These are phyloP conservation scores for Gynandropsis gynandra DNA, from an alignment of 345 rosid species.

Conservation along the genomic window DNA sequence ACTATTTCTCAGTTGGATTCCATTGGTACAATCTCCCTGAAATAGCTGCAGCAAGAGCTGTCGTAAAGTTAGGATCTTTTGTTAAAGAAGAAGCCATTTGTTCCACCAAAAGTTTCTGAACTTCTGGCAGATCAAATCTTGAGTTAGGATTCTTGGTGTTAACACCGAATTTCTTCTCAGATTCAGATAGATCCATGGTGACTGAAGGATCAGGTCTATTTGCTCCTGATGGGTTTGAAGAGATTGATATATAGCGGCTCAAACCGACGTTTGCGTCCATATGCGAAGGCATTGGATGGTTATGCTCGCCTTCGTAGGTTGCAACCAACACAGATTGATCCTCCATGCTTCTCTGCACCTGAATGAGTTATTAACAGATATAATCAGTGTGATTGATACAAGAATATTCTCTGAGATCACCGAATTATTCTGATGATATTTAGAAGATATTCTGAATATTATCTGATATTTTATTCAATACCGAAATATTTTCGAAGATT, in stretches of 20 bases:
- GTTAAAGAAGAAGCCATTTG: slow-evolving; percentile 95
- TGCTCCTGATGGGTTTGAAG: slow-evolving; percentile 40
- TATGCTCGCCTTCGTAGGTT: slow-evolving; percentile 97
- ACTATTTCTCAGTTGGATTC: slow-evolving; percentile 37
- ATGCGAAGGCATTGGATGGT: slow-evolving; percentile 70
- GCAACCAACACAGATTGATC: slow-evolving; percentile 86
- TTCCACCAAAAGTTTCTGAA: slow-evolving; percentile 64
- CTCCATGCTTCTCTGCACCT: slow-evolving; percentile 92
- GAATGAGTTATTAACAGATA: no score
- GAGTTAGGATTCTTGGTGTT: slow-evolving; percentile 21
- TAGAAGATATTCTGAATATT: no score
- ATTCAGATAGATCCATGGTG: slow-evolving; percentile 17
- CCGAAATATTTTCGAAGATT: no score
- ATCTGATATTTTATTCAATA: no score
- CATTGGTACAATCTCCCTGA: slow-evolving; percentile 67
- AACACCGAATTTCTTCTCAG: slow-evolving; percentile 15
- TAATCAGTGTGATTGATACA: no score
- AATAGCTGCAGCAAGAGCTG: slow-evolving; percentile 94
- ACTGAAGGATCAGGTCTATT: slow-evolving; percentile 45
- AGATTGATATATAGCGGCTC: slow-evolving; percentile 28
- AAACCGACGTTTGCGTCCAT: slow-evolving; percentile 46
- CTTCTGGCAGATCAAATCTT: slow-evolving; percentile 53
- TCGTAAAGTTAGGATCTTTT: slow-evolving; percentile 86
- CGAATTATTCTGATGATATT: no score
- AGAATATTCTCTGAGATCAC: no score